Conservation (phyloP, 768 basidiomycete genomes). For the Tylopilus felleus region DNA sequence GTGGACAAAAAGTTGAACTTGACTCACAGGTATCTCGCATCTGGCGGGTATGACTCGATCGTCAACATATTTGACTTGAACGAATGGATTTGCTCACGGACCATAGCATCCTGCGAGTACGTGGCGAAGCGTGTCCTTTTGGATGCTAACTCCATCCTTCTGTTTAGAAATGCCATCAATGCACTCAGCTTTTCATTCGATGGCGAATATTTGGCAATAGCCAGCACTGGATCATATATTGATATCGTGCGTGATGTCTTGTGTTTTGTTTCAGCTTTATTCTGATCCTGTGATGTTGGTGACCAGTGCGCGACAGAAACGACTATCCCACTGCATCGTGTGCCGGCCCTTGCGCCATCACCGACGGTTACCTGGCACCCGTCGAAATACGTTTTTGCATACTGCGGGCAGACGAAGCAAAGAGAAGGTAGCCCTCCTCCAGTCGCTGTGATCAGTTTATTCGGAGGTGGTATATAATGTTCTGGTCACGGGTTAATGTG, state of each 20-base stretch:
- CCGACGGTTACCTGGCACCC: constrained; percentile 82
- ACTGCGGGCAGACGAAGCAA: constrained; percentile 71
- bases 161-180: constrained; percentile 61
- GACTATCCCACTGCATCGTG: constrained; percentile 68
- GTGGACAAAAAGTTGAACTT: not conserved
- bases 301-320: constrained; percentile 78
- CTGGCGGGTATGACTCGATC: constrained; percentile 79
- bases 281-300: not conserved
- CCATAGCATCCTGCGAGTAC: constrained; percentile 78
- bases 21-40: constrained; percentile 61
- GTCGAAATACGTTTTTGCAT: constrained; percentile 75
- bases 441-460: constrained; percentile 67
- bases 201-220: constrained; percentile 79
- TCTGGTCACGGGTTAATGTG: not conserved
- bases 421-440: constrained; percentile 65
- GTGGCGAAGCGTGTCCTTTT: constrained; percentile 25
- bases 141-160: not conserved
- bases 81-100: constrained; percentile 79
- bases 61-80: constrained; percentile 75
- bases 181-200: constrained; percentile 83
- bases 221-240: constrained; percentile 66
- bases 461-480: constrained; percentile 47
- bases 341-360: constrained; percentile 67
- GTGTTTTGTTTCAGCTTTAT: not conserved
- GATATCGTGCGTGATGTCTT: constrained; percentile 58